Evolutionary conservation across 2,329 filamentous ascomycete species (phyloP).

Genomic region (Aspergillus thermomutatus): DNA sequence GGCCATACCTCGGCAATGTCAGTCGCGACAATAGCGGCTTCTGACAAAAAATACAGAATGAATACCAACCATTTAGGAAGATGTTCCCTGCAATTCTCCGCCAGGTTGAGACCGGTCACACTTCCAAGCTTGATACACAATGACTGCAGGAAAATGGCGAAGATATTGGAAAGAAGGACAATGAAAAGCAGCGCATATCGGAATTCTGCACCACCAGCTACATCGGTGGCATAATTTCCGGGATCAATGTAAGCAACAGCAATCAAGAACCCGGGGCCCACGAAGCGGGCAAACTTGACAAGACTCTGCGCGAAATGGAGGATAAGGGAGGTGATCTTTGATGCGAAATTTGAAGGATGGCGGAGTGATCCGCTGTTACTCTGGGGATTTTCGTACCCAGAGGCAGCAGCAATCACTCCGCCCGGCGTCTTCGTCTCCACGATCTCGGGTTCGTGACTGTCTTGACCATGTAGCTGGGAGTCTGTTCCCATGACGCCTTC

Average conservation of each 20-base stretch:
- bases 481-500: conserved; percentile 24
- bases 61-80: conserved; percentile 64
- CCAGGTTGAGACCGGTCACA: conserved; percentile 65
- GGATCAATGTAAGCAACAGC: conserved; percentile 50
- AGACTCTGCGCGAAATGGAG: conserved; percentile 26
- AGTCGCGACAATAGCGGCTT: conserved; percentile 67
- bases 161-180: conserved; percentile 47
- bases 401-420: conserved; percentile 28
- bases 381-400: conserved; percentile 27
- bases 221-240: conserved; percentile 50
- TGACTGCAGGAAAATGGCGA: conserved; percentile 48
- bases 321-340: conserved; percentile 12
- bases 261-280: conserved; percentile 48
- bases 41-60: conserved; percentile 60
- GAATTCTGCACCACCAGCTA: conserved; percentile 45
- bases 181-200: conserved; percentile 46
- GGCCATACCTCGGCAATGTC: conserved; percentile 63
- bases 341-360: conserved; percentile 19
- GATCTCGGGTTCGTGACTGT: conserved; percentile 19
- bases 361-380: conserved; percentile 31
- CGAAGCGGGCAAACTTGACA: conserved; percentile 42
- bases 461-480: conserved; percentile 16
- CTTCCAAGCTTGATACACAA: conserved; percentile 62
- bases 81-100: conserved; percentile 63
- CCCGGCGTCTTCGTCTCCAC: conserved; percentile 21